A percentile compares a stretch with the other conserved stretches of the same genome.
These are phyloP conservation scores for Allantophomopsis cytisporea DNA, from an alignment of 2,329 filamentous ascomycete genomes.

Conservation along the genomic window DNA sequence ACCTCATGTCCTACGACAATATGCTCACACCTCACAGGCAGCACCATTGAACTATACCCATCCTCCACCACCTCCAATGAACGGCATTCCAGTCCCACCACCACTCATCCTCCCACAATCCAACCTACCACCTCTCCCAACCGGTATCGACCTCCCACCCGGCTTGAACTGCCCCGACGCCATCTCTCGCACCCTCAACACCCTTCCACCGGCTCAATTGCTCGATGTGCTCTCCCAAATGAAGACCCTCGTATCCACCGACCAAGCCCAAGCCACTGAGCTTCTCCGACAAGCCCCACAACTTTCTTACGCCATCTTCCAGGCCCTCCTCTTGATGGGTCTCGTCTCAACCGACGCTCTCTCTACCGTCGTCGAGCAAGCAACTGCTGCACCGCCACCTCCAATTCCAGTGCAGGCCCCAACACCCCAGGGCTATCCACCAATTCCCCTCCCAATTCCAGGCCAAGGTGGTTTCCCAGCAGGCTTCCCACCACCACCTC, in stretches of 20 bases:
- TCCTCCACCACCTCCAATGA: constrained; percentile 16
- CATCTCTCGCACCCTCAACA: constrained; percentile 81
- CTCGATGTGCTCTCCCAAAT: constrained; percentile 90
- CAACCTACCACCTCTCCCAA: constrained; percentile 68
- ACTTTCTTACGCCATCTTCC: constrained; percentile 88
- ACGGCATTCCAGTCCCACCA: constrained; percentile 18
- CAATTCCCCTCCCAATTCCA: constrained; percentile 8
- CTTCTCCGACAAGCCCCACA: constrained; percentile 83
- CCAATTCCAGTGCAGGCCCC: constrained; percentile 22
- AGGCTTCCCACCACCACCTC: constrained; percentile 22
- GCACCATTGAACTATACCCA: constrained; percentile 21
- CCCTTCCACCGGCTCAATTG: constrained; percentile 75
- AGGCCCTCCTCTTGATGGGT: constrained; percentile 83
- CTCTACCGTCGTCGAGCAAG: constrained; percentile 59
- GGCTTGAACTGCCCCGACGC: constrained; percentile 78
- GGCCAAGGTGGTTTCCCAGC: constrained; percentile 18
- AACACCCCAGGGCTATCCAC: constrained; percentile 7
- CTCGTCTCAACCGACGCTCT: constrained; percentile 79
- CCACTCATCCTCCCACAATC: constrained; percentile 18
- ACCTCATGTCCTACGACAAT: background rate
- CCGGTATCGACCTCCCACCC: constrained; percentile 71
- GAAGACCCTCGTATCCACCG: constrained; percentile 74
- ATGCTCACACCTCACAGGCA: constrained; percentile 8
- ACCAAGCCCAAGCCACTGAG: constrained; percentile 74
- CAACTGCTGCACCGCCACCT: constrained; percentile 26